These are phyloP conservation scores for Xylariaceae sp. DNA, from an alignment of 2,329 filamentous ascomycete species.

Conservation along the genomic window DNA sequence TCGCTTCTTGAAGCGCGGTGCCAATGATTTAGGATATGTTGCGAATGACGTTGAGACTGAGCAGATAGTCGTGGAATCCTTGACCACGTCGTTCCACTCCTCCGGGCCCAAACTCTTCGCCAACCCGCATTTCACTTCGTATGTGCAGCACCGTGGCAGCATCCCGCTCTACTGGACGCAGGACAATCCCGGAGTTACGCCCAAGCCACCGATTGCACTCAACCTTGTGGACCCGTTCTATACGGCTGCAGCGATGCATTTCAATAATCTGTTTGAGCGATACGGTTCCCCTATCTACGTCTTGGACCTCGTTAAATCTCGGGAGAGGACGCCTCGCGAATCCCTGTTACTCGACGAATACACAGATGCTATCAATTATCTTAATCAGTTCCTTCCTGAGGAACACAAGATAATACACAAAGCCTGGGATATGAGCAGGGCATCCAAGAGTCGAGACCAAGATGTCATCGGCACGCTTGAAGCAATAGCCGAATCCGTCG, in stretches of 20 bases:
- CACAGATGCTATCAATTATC: slow-evolving; percentile 78
- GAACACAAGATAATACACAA: slow-evolving; percentile 87
- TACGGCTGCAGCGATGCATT: slow-evolving; percentile 85
- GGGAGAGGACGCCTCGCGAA: slow-evolving; percentile 83
- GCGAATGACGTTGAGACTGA: slow-evolving; percentile 99
- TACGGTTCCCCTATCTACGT: slow-evolving; percentile 92
- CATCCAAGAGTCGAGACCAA: slow-evolving; percentile 83
- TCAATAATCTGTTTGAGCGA: slow-evolving; percentile 87
- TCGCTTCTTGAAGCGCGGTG: slow-evolving; percentile 86
- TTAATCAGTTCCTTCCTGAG: slow-evolving; percentile 85
- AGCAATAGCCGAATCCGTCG: slow-evolving; percentile 78
- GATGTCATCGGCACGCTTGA: slow-evolving; percentile 94
- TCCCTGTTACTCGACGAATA: slow-evolving; percentile 87
- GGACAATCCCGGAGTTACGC: slow-evolving; percentile 88
- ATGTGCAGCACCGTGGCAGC: slow-evolving; percentile 92
- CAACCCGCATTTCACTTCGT: slow-evolving; percentile 89
- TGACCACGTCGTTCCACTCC: slow-evolving; percentile 92
- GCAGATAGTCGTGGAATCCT: slow-evolving; percentile 91
- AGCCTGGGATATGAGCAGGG: slow-evolving; percentile 96
- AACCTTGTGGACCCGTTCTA: slow-evolving; percentile 97
- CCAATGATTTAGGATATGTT: slow-evolving; percentile 91
- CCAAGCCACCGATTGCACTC: slow-evolving; percentile 92
- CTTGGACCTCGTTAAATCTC: slow-evolving; percentile 82
- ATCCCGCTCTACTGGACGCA: slow-evolving; percentile 98
- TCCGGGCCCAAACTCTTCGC: slow-evolving; percentile 80